Percentiles rank a stretch among this genome's conserved stretches.
phyloP scores from a whole-genome alignment of 108 stramenopile genomes.

The Pseudonitzschia multiseries region DNA sequence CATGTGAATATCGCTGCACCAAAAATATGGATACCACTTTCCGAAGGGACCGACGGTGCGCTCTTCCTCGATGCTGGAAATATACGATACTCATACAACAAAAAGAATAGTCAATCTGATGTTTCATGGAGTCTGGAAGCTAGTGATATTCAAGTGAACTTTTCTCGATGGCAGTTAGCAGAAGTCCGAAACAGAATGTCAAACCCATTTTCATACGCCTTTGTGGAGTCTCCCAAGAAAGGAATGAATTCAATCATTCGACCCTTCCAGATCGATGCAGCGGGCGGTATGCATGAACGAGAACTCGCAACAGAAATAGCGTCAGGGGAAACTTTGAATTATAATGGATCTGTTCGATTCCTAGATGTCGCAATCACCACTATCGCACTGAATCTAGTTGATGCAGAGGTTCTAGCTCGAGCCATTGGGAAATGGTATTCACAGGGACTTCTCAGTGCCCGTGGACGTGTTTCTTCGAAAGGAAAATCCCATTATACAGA shows the following conservation, averaged over 20 bases:
- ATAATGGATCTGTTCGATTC: constrained; percentile 27
- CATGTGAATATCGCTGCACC: constrained; percentile 69
- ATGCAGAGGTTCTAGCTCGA: constrained; percentile 60
- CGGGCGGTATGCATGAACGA: constrained; percentile 14
- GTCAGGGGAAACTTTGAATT: constrained; percentile 20
- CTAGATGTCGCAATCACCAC: constrained; percentile 45
- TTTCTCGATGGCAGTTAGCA: constrained; percentile 35
- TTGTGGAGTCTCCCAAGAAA: constrained; percentile 17
- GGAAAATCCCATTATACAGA: neutral
- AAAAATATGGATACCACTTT: constrained; percentile 72
- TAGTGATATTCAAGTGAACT: constrained; percentile 60
- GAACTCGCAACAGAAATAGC: constrained; percentile 6
- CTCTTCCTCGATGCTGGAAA: constrained; percentile 68
- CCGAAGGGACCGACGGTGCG: constrained; percentile 48
- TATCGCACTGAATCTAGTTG: constrained; percentile 69
- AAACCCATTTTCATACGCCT: constrained; percentile 12
- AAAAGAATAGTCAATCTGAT: constrained; percentile 42
- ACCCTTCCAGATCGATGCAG: constrained; percentile 56
- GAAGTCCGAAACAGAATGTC: constrained; percentile 18
- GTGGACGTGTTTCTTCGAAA: constrained; percentile 28
- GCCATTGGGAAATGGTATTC: constrained; percentile 64
- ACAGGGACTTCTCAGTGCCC: constrained; percentile 36
- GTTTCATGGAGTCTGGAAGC: constrained; percentile 47
- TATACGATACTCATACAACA: constrained; percentile 42
- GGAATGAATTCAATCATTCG: constrained; percentile 46